Conservation (phyloP, 2,329 filamentous ascomycete genomes). For the Cadophora sp. region DNA sequence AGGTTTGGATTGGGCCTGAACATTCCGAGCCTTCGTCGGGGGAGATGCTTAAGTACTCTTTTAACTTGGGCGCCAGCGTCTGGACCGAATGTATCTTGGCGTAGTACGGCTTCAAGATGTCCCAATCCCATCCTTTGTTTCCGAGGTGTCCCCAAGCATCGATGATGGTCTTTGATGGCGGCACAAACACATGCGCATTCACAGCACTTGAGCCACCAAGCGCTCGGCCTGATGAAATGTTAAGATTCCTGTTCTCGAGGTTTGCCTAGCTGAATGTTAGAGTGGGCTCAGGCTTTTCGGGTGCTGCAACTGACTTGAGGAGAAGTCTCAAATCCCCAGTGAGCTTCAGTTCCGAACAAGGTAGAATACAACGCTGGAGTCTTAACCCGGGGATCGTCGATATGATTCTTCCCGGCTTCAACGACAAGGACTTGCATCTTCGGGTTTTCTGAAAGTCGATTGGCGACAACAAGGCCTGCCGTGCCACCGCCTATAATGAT, state of each 20-base stretch:
- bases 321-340: background rate
- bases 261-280: background rate
- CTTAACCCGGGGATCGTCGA: no score
- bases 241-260: background rate
- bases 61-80: background rate
- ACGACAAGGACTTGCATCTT: no score
- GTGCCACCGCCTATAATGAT: no score
- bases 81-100: background rate
- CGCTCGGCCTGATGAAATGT: background rate
- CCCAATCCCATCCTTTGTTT: background rate
- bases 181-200: background rate
- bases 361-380: no score
- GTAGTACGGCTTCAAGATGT: background rate
- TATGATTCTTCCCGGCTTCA: no score
- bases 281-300: background rate
- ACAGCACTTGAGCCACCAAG: background rate
- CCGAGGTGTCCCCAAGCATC: background rate
- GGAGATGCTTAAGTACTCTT: background rate
- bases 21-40: background rate
- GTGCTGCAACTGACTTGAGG: background rate
- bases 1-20: background rate
- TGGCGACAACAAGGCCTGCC: no score
- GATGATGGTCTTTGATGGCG: background rate
- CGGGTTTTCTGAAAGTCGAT: no score
- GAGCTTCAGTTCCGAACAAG: no score